These are phyloP conservation scores for Cercospora sesami DNA, from an alignment of 2,329 filamentous ascomycete genomes.

Conservation along the genomic window DNA sequence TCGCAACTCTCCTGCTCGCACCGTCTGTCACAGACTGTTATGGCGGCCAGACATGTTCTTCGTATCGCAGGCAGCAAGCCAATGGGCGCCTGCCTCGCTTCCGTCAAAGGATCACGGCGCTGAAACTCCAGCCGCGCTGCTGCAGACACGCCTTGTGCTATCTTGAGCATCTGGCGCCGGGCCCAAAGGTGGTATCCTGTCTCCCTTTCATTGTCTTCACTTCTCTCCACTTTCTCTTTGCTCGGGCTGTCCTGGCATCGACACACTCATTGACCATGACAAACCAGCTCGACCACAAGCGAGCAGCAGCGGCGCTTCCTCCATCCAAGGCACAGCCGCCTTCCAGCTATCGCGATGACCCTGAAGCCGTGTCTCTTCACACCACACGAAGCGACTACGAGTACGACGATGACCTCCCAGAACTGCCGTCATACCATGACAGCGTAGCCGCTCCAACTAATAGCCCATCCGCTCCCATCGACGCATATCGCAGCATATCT, in stretches of 20 bases:
- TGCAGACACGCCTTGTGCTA: neutral
- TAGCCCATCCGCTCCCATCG: constrained; percentile 1
- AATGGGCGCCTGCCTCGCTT: neutral
- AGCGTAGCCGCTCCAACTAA: constrained; percentile 25
- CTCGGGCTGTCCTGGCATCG: neutral
- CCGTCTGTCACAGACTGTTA: neutral
- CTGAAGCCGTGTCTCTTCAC: constrained; percentile 35
- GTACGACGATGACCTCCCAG: constrained; percentile 29
- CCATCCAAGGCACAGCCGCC: constrained; percentile 4
- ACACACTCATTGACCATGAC: neutral
- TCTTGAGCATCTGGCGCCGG: neutral
- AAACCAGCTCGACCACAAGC: constrained; percentile 9
- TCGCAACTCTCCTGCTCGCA: neutral
- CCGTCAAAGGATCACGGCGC: constrained; percentile 1
- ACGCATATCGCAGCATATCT: constrained; percentile 26
- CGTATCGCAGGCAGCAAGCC: neutral
- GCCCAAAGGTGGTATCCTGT: neutral
- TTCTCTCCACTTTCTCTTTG: neutral
- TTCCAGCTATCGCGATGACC: constrained; percentile 28
- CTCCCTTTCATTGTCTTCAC: neutral
- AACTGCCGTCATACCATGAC: constrained; percentile 35
- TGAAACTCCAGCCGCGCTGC: neutral
- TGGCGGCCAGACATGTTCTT: neutral
- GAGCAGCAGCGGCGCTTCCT: constrained; percentile 13
- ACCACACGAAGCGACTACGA: constrained; percentile 35